These are phyloP conservation scores for Blastocystis hominis DNA, from an alignment of 352 stramenopile species.

Conservation along the genomic window DNA sequence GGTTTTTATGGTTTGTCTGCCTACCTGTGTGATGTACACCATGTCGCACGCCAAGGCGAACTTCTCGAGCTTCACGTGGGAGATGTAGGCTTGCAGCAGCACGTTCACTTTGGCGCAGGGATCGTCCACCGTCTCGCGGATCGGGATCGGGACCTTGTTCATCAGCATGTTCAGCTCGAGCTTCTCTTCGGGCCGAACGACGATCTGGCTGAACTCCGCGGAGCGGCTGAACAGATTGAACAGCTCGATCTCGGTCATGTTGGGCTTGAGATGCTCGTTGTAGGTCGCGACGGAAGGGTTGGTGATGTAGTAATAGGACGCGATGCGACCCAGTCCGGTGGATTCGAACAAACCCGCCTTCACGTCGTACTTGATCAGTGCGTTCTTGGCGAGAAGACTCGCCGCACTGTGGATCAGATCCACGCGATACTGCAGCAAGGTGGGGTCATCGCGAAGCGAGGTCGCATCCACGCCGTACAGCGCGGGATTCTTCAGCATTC, in stretches of 20 bases:
- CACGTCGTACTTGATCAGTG: conserved; percentile 93
- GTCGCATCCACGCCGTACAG: conserved; percentile 85
- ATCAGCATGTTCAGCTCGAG: conserved; percentile 92
- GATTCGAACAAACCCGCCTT: conserved; percentile 84
- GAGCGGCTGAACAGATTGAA: conserved; percentile 94
- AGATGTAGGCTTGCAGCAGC: conserved; percentile 97
- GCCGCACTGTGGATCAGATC: conserved; percentile 91
- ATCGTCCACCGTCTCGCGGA: conserved; percentile 84
- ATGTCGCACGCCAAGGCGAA: conserved; percentile 97
- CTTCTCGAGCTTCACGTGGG: conserved; percentile 85
- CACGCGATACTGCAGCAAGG: conserved; percentile 82
- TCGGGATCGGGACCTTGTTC: conserved; percentile 90
- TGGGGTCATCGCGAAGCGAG: conserved; percentile 78
- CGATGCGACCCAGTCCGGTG: conserved; percentile 89
- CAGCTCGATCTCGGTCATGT: conserved; percentile 99
- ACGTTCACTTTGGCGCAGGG: conserved; percentile 94
- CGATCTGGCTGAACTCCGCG: conserved; percentile 96
- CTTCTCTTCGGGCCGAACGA: conserved; percentile 93
- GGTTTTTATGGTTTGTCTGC: not conserved
- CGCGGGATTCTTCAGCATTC: conserved; percentile 90
- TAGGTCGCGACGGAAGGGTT: conserved; percentile 94
- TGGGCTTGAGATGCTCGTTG: conserved; percentile 91
- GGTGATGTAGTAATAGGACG: conserved; percentile 97
- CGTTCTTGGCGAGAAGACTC: conserved; percentile 85
- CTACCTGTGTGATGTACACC: conserved; percentile 88